These are phyloP conservation scores for Dalbergia oliveri DNA, from an alignment of 306 rosid species.

Conservation along the genomic window DNA sequence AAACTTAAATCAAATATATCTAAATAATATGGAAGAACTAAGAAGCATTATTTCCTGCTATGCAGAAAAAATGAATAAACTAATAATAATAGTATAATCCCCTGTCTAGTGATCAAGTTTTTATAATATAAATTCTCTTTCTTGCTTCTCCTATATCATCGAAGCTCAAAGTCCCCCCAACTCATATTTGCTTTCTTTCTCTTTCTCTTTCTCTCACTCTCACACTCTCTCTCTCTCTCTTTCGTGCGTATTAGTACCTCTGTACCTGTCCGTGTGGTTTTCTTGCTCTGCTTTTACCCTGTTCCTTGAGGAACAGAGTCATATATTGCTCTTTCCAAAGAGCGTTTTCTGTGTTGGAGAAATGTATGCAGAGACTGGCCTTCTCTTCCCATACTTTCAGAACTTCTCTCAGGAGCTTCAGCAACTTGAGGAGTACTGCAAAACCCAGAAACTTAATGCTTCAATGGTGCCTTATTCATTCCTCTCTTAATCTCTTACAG, in stretches of 20 bases:
- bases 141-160: conserved; percentile 36
- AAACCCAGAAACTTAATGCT: conserved; percentile 67
- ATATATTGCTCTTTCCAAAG: conserved; percentile 24
- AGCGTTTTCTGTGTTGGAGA: conserved; percentile 44
- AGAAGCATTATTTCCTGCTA: too few relatives aligned
- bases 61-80: background rate
- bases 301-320: conserved; percentile 3
- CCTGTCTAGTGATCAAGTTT: conserved; percentile 42
- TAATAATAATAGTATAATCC: background rate
- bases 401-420: conserved; percentile 79
- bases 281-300: conserved; percentile 39
- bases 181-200: background rate
- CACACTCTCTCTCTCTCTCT: background rate
- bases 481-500: background rate
- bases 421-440: conserved; percentile 82
- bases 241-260: conserved; percentile 29
- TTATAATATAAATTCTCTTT: conserved; percentile 53
- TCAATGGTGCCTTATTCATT: conserved; percentile 57
- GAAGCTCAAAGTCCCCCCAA: background rate
- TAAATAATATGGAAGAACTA: too few relatives aligned
- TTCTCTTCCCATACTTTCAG: conserved; percentile 74
- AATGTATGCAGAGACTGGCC: conserved; percentile 88
- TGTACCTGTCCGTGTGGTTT: background rate
- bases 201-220: background rate
- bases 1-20: too few relatives aligned